Evolutionary conservation across 2,329 filamentous ascomycete genomes (phyloP).

Genomic region (Colletotrichum shisoi): DNA sequence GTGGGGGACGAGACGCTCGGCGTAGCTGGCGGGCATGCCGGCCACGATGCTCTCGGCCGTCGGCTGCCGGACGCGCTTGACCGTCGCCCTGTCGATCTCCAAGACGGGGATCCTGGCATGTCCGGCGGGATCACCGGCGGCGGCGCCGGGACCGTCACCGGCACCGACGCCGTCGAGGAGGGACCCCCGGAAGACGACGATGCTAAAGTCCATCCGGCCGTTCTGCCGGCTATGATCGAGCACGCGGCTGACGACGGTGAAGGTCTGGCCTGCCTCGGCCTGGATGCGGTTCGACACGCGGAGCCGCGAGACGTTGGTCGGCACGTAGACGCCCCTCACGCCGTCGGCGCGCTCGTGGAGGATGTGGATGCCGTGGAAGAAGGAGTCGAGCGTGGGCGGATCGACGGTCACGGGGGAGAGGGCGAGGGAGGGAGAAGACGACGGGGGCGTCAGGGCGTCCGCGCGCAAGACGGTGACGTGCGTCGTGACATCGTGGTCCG

Average conservation of each 20-base stretch:
- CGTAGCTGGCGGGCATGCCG: constrained; percentile 42
- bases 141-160: too few relatives aligned
- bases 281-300: constrained; percentile 46
- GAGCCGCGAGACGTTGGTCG: constrained; percentile 45
- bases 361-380: constrained; percentile 42
- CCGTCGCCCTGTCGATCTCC: constrained; percentile 15
- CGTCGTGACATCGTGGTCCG: constrained; percentile 40
- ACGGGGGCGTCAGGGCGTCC: constrained; percentile 26
- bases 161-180: not conserved
- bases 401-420: constrained; percentile 43
- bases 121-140: not conserved
- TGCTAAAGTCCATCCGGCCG: constrained; percentile 43
- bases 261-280: constrained; percentile 34
- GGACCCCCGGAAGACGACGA: constrained; percentile 42
- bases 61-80: constrained; percentile 14
- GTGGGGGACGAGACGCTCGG: constrained; percentile 43
- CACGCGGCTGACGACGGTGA: constrained; percentile 43
- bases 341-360: constrained; percentile 14
- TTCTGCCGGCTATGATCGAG: constrained; percentile 42
- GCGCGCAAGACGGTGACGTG: constrained; percentile 42
- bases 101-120: not conserved
- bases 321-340: constrained; percentile 40
- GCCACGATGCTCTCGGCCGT: constrained; percentile 27
- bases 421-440: constrained; percentile 29
- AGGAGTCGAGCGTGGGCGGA: constrained; percentile 44